Percentiles rank a stretch among this genome's conserved stretches.
These are phyloP conservation scores for Ceraceosorus bombacis DNA, from an alignment of 1,284 basidiomycete species.

Conservation along the genomic window DNA sequence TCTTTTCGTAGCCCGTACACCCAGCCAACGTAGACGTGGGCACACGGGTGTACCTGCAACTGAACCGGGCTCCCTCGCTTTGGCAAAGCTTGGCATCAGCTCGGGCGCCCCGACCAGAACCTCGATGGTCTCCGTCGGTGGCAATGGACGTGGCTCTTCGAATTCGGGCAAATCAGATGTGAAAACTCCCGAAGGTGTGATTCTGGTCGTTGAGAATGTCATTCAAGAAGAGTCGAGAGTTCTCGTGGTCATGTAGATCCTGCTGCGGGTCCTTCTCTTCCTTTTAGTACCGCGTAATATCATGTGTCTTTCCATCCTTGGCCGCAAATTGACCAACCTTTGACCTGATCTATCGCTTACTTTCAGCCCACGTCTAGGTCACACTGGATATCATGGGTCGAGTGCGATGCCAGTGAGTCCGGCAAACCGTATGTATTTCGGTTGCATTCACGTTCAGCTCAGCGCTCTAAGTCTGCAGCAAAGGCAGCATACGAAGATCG, in stretches of 20 bases:
- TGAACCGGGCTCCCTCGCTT: constrained; percentile 9
- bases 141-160: not conserved
- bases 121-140: constrained; percentile 1
- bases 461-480: too few species aligned
- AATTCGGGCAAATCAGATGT: not conserved
- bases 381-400: too few species aligned
- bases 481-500: too few species aligned
- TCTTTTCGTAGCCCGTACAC: constrained; percentile 21
- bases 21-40: constrained; percentile 20
- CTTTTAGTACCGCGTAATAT: too few species aligned
- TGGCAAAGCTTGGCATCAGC: constrained; percentile 7
- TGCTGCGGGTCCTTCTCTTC: too few species aligned
- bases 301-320: too few species aligned
- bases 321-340: too few species aligned
- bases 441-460: too few species aligned
- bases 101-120: not conserved
- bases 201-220: constrained; percentile 10
- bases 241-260: not conserved
- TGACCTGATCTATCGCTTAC: too few species aligned
- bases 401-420: too few species aligned
- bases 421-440: too few species aligned
- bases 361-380: too few species aligned
- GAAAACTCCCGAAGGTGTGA: constrained; percentile 5
- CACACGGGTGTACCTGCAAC: constrained; percentile 24
- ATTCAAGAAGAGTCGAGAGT: not conserved